Evolutionary conservation across 108 stramenopile species (phyloP).

Genomic region (Discostella stelligeroides): DNA sequence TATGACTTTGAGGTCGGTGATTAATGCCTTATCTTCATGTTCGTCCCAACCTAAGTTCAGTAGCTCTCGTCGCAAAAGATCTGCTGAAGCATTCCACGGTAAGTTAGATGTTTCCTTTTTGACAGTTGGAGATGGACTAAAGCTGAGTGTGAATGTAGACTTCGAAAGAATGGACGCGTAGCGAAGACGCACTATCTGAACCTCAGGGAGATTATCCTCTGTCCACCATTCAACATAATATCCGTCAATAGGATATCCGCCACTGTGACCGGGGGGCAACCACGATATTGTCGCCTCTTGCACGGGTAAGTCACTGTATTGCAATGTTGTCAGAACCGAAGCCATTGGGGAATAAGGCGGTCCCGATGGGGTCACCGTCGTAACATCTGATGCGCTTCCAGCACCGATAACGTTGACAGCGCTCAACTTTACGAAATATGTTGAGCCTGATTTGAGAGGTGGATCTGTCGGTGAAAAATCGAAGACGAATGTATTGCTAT

Average conservation of each 20-base stretch:
- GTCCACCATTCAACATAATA: constrained; percentile 73
- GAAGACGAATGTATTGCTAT: constrained; percentile 32
- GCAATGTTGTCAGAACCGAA: constrained; percentile 33
- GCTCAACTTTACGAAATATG: constrained; percentile 63
- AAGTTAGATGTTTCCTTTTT: constrained; percentile 53
- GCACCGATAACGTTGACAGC: constrained; percentile 65
- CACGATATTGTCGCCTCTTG: constrained; percentile 57
- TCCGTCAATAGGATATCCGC: constrained; percentile 57
- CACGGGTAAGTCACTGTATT: constrained; percentile 43
- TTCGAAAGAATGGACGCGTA: constrained; percentile 32
- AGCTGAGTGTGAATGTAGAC: constrained; percentile 57
- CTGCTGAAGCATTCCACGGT: constrained; percentile 54
- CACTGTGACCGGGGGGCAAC: constrained; percentile 39
- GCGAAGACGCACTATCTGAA: constrained; percentile 52
- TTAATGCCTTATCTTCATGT: constrained; percentile 32
- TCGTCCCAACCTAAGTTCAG: constrained; percentile 69
- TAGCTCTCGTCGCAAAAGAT: constrained; percentile 55
- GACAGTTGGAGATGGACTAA: constrained; percentile 47
- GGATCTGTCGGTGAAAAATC: constrained; percentile 42
- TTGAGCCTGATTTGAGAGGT: constrained; percentile 43
- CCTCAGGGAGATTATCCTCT: constrained; percentile 49
- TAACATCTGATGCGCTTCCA: constrained; percentile 38
- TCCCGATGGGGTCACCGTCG: constrained; percentile 30
- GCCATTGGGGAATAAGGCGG: constrained; percentile 37
- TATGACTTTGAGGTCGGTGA: constrained; percentile 53